Evolutionary conservation across 2,329 filamentous ascomycete species (phyloP).

Genomic region (Tolypocladium cylindrosporum): DNA sequence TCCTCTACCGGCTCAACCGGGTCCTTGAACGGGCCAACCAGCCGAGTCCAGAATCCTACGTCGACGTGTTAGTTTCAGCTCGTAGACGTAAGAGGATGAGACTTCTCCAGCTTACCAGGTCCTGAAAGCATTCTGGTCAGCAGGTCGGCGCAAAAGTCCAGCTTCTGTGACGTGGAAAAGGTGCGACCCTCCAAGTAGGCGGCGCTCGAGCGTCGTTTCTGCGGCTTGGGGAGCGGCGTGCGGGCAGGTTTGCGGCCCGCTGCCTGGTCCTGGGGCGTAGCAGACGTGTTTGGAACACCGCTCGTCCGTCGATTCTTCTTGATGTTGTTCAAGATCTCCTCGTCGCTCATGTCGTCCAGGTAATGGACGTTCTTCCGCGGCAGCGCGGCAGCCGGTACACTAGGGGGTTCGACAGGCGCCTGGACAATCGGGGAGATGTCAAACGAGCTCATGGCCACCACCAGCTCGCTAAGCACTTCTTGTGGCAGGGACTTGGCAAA

Average conservation of each 20-base stretch:
- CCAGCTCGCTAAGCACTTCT: constrained; percentile 52
- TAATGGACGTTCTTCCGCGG: constrained; percentile 39
- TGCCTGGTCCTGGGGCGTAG: constrained; percentile 11
- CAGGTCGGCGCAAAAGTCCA: constrained; percentile 49
- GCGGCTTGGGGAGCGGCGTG: constrained; percentile 22
- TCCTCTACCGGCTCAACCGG: constrained; percentile 47
- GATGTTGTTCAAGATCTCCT: constrained; percentile 18
- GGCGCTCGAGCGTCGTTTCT: constrained; percentile 24
- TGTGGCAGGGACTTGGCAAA: constrained; percentile 53
- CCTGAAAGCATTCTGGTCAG: constrained; percentile 51
- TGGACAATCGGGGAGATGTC: constrained; percentile 27
- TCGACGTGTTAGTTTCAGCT: background rate
- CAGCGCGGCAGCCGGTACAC: constrained; percentile 8
- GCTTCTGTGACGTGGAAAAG: constrained; percentile 32
- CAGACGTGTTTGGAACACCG: constrained; percentile 6
- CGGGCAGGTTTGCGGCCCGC: constrained; percentile 17
- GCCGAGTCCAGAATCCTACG: constrained; percentile 55
- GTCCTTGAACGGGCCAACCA: constrained; percentile 51
- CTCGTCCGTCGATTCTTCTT: constrained; percentile 33
- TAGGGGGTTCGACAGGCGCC: constrained; percentile 10
- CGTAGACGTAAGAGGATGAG: background rate
- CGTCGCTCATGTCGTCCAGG: constrained; percentile 32
- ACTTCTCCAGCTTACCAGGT: constrained; percentile 32
- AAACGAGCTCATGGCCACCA: constrained; percentile 50
- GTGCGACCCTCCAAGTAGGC: constrained; percentile 19